Evolutionary conservation across 1,284 basidiomycete genomes (phyloP).

Genomic region (Microbotryum silenes-acaulis): DNA sequence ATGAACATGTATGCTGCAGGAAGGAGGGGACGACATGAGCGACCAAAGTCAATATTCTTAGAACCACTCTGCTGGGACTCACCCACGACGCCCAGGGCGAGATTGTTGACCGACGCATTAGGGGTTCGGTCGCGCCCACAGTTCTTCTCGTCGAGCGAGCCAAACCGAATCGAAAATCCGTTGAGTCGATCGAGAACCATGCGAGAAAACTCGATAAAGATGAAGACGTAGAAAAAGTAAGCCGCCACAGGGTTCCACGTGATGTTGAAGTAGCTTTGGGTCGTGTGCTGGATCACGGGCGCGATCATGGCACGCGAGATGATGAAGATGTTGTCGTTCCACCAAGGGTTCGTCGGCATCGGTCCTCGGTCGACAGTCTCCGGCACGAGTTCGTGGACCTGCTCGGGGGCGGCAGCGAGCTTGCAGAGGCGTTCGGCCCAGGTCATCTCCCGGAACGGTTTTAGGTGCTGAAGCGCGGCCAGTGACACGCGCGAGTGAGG

Average conservation of each 20-base stretch:
- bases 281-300: conserved; percentile 5
- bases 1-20: neutral
- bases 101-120: conserved; percentile 1
- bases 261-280: neutral
- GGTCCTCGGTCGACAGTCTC: conserved; percentile 20
- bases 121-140: conserved; percentile 20
- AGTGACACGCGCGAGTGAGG: neutral
- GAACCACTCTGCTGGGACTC: too few relatives aligned
- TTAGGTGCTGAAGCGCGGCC: conserved; percentile 7
- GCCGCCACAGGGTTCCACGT: conserved; percentile 17
- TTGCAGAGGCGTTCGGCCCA: conserved; percentile 16
- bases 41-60: too few relatives aligned
- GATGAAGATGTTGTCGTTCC: conserved; percentile 18
- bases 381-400: conserved; percentile 16
- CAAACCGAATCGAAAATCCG: neutral
- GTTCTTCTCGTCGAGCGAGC: conserved; percentile 21
- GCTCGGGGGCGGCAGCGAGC: conserved; percentile 12
- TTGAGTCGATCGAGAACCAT: conserved; percentile 5
- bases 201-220: conserved; percentile 11
- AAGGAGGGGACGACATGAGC: too few relatives aligned
- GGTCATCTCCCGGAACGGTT: conserved; percentile 10
- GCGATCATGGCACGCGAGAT: conserved; percentile 3
- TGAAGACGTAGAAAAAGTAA: conserved; percentile 12
- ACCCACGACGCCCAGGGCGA: too few relatives aligned
- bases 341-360: conserved; percentile 1